Conservation (phyloP, 352 stramenopile genomes). For the Globisporangium iwayamae region DNA sequence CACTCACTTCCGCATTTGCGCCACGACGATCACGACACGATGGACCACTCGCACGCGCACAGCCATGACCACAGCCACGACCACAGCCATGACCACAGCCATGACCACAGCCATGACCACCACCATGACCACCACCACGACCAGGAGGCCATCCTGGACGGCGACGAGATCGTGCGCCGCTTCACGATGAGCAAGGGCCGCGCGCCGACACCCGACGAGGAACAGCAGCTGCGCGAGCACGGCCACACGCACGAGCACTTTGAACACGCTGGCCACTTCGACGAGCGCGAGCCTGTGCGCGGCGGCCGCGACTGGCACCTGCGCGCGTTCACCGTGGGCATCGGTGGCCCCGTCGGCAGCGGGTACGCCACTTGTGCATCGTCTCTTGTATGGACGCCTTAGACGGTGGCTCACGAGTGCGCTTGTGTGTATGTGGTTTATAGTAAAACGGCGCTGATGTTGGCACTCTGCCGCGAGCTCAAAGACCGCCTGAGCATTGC, state of each 20-base stretch:
- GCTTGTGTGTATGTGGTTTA: slow-evolving; percentile 1
- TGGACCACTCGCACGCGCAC: slow-evolving; percentile 23
- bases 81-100: slow-evolving; percentile 18
- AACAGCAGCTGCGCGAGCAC: slow-evolving; percentile 75
- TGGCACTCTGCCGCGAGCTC: slow-evolving; percentile 89
- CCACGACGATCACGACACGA: not conserved
- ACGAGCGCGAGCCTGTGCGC: slow-evolving; percentile 53
- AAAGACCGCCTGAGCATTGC: slow-evolving; percentile 79
- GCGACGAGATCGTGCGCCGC: slow-evolving; percentile 62
- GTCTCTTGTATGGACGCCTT: not conserved
- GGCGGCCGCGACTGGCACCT: slow-evolving; percentile 68
- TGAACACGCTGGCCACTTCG: slow-evolving; percentile 73
- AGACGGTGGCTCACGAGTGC: not conserved
- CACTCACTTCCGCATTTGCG: not conserved
- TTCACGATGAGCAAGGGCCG: slow-evolving; percentile 62
- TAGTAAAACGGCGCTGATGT: slow-evolving; percentile 94
- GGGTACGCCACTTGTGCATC: slow-evolving; percentile 24
- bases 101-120: slow-evolving; percentile 24
- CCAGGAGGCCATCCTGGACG: slow-evolving; percentile 34
- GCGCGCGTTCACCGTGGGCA: slow-evolving; percentile 94
- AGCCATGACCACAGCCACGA: slow-evolving; percentile 8
- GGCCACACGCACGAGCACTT: slow-evolving; percentile 88
- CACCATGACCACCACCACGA: slow-evolving; percentile 18
- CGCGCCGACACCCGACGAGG: slow-evolving; percentile 65
- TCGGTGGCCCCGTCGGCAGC: slow-evolving; percentile 94